Evolutionary conservation across 331 rosid species (phyloP), one percentile per base, ranked within the genome.

Genomic region (Saraca asoca): DNA sequence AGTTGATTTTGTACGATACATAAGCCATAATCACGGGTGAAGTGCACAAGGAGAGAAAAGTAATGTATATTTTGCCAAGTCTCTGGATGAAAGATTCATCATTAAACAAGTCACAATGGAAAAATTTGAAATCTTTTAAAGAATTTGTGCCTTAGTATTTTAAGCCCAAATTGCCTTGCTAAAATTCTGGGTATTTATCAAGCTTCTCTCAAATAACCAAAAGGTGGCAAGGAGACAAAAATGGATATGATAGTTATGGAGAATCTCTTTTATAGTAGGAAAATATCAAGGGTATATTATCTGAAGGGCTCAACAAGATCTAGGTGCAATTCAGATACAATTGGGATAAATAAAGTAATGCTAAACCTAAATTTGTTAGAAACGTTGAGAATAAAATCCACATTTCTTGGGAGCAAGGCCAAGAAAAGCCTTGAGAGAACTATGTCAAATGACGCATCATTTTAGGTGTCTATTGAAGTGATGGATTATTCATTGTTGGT

Each of bases 11-110:
- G 68, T 94, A 48, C 83, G 97, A 49, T 94, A 97, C 49, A 70
- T 94, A 82, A 88, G 96, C 81, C 97, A 97, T 34, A 77, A 96
- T 65, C 81, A 19, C 79, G 73, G 85, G 76, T 94, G 99, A 97
- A 85, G 91, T 50, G 99, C 99, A 4, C 97, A 94, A 78, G 99
- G 99, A 55, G 99, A 97, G 50, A 94, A 90, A 81, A 94, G 99
- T 80, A 94, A 90, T 69, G 99, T 86, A 5, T 94, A 94, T 70
- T 90, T 94, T 60, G 99, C 99, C 57, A 94, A 86, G 83, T 88
- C 99, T 6, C 71, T 90, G 71, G 99, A 94, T 62, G n/a, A n/a
- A n/a, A n/a, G n/a, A n/a, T n/a, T n/a, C n/a, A n/a, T n/a, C n/a
- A n/a, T n/a, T n/a, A n/a, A 94, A 70, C 99, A 94, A 69, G 99